phyloP scores from a whole-genome alignment of 2,329 filamentous ascomycete species.

The Thelonectria discophora region DNA sequence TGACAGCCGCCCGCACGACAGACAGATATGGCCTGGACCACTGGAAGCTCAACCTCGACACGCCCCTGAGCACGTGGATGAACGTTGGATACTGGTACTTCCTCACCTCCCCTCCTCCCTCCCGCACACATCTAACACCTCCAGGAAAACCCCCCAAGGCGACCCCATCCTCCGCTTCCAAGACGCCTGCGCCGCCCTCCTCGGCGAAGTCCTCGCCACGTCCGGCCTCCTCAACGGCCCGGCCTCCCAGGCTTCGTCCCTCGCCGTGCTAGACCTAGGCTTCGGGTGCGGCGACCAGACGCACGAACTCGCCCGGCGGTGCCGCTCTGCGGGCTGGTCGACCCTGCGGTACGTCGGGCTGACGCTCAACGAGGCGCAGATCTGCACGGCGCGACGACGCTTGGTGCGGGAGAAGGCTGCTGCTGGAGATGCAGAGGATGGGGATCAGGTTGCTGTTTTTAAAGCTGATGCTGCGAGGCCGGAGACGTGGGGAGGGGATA shows the following conservation, averaged over 20 bases:
- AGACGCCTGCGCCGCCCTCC: constrained; percentile 58
- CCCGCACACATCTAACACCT: not conserved
- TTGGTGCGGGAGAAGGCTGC: constrained; percentile 38
- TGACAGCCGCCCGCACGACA: constrained; percentile 38
- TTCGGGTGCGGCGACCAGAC: constrained; percentile 69
- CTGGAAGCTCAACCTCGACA: constrained; percentile 62
- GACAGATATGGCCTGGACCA: constrained; percentile 62
- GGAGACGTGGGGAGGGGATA: constrained; percentile 48
- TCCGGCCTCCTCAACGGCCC: constrained; percentile 50
- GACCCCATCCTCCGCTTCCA: constrained; percentile 50
- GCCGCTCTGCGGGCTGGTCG: constrained; percentile 32
- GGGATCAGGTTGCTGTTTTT: constrained; percentile 51
- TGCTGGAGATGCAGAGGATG: constrained; percentile 20
- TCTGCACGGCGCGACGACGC: constrained; percentile 47
- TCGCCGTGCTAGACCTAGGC: constrained; percentile 62
- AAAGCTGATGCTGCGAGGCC: constrained; percentile 60
- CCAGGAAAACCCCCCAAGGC: constrained; percentile 45
- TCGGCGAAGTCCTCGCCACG: constrained; percentile 55
- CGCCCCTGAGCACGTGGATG: constrained; percentile 68
- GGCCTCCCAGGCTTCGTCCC: constrained; percentile 12
- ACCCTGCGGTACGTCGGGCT: constrained; percentile 61
- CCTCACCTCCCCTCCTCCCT: not conserved
- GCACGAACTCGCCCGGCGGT: constrained; percentile 51
- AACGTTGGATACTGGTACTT: constrained; percentile 69
- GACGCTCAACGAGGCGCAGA: constrained; percentile 59